Conservation (phyloP, 495 filamentous ascomycete species). For the Aeminium ludgeri region DNA sequence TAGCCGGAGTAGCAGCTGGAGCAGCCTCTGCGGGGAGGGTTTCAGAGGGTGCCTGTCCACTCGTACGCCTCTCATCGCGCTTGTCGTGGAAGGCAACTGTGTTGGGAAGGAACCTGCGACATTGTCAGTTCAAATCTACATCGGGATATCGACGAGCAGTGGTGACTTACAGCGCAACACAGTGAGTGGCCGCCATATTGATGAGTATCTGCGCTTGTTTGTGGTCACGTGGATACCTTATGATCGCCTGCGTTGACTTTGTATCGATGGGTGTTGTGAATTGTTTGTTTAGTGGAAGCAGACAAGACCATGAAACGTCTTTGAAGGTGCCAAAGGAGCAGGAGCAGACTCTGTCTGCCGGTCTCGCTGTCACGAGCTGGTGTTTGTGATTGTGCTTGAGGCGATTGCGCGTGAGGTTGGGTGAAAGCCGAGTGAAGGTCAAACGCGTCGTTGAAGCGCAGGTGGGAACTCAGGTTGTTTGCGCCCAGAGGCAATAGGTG, state of each 20-base stretch:
- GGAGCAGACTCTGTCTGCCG: too few species aligned
- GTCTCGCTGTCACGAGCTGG: too few species aligned
- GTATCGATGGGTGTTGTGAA: not conserved
- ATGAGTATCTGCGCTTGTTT: not conserved
- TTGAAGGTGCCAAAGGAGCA: too few species aligned
- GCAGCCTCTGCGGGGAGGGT: constrained; percentile 17
- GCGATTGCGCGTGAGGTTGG: too few species aligned
- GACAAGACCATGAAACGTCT: not conserved
- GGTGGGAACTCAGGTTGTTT: too few species aligned
- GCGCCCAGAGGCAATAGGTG: too few species aligned
- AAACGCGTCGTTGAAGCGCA: too few species aligned
- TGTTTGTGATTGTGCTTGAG: too few species aligned
- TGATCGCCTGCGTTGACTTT: not conserved
- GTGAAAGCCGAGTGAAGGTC: too few species aligned
- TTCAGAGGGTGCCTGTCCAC: constrained; percentile 24
- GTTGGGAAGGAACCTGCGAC: constrained; percentile 64
- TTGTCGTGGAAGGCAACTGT: constrained; percentile 56
- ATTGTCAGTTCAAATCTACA: not conserved
- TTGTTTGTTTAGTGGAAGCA: not conserved
- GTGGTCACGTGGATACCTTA: too few species aligned
- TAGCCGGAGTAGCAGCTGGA: constrained; percentile 8
- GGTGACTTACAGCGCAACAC: constrained; percentile 2
- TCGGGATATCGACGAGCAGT: not conserved
- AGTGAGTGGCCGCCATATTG: constrained; percentile 5
- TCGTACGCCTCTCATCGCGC: constrained; percentile 5